Conservation (phyloP, 2,329 filamentous ascomycete species). For the Arthrocladium fulminans region DNA sequence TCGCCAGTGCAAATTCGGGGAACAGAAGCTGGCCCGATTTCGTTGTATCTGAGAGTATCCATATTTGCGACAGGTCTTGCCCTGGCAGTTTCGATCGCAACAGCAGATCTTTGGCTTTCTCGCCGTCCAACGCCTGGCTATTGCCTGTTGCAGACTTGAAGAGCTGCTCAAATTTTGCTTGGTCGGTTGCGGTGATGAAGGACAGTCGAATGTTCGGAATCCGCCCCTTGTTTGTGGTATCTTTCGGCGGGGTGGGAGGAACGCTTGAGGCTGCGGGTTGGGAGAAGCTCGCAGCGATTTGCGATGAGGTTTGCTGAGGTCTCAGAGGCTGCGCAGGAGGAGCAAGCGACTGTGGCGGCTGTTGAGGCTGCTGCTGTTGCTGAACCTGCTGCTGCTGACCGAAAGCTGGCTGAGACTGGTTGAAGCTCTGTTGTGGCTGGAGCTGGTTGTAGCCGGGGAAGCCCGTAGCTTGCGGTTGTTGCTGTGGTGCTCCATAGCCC, state of each 20-base stretch:
- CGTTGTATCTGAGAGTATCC: conserved; percentile 90
- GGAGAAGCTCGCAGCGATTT: conserved; percentile 57
- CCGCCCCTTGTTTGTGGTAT: conserved; percentile 50
- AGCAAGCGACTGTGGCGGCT: conserved; percentile 29
- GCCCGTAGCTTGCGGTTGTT: conserved; percentile 54
- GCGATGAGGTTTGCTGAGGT: conserved; percentile 51
- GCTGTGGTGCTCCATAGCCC: conserved; percentile 38
- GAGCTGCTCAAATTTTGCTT: conserved; percentile 92
- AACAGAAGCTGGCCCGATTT: conserved; percentile 94
- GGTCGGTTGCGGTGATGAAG: conserved; percentile 91
- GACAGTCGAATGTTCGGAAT: conserved; percentile 91
- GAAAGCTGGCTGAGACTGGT: conserved; percentile 33
- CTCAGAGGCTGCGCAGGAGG: conserved; percentile 44
- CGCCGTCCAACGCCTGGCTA: conserved; percentile 73
- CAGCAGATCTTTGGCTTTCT: conserved; percentile 83
- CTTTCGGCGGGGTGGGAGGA: conserved; percentile 49
- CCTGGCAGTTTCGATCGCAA: conserved; percentile 82
- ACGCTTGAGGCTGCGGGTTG: conserved; percentile 37
- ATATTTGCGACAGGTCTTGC: conserved; percentile 83
- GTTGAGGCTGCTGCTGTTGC: conserved; percentile 33
- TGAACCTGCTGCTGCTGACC: conserved; percentile 24
- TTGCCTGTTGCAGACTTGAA: conserved; percentile 93
- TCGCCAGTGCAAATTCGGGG: conserved; percentile 91
- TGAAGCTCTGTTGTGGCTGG: conserved; percentile 50
- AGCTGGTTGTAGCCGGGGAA: conserved; percentile 41